phyloP scores from a whole-genome alignment of 2,329 filamentous ascomycete species.

The Nothophoma quercina region DNA sequence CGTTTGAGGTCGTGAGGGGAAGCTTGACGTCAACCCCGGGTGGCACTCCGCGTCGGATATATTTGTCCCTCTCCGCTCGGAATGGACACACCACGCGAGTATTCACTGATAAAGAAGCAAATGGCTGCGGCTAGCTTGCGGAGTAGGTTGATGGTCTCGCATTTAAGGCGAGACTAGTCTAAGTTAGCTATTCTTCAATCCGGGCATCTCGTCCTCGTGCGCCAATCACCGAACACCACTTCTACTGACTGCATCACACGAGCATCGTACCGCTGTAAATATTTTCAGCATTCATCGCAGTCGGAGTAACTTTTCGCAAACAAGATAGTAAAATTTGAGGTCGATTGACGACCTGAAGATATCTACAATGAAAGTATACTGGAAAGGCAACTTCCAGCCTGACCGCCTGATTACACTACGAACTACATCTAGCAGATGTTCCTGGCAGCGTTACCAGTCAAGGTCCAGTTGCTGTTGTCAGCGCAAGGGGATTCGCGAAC shows the following conservation, averaged over 20 bases:
- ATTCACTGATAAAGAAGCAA: not conserved
- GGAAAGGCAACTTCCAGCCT: not conserved
- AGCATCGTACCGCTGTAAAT: not conserved
- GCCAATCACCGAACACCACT: too few relatives aligned
- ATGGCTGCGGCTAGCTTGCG: not conserved
- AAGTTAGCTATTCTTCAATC: too few relatives aligned
- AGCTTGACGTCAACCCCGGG: constrained; percentile 12
- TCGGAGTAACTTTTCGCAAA: not conserved
- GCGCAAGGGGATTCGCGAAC: constrained; percentile 64
- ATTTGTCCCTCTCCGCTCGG: not conserved
- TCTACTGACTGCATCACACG: too few relatives aligned
- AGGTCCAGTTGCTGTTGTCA: constrained; percentile 59
- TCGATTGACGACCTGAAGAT: not conserved
- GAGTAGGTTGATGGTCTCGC: too few relatives aligned
- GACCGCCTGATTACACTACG: not conserved
- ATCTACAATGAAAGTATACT: constrained; percentile 1
- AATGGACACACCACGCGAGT: not conserved
- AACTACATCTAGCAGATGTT: constrained; percentile 27
- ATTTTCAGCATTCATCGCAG: too few relatives aligned
- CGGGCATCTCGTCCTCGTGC: too few relatives aligned
- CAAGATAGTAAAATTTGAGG: not conserved
- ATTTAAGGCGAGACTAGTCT: too few relatives aligned
- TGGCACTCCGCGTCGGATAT: constrained; percentile 9
- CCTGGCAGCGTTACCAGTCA: constrained; percentile 55
- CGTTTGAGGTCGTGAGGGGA: constrained; percentile 19